These are phyloP conservation scores for Cucurbita pepo DNA, from an alignment of 306 rosid species.

Conservation along the genomic window DNA sequence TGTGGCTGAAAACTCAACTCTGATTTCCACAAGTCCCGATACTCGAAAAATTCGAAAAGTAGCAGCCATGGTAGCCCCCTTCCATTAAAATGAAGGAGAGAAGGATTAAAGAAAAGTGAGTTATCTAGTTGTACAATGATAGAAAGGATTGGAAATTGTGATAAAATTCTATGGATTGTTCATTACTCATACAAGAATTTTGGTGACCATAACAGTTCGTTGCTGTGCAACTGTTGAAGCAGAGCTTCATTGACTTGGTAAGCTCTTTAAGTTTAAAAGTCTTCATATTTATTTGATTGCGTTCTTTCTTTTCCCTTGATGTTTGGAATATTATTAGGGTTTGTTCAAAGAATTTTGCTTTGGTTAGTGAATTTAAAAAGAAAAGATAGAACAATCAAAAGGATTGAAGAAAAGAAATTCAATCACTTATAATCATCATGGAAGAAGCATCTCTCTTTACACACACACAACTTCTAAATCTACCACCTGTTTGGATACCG, in stretches of 20 bases:
- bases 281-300: not conserved
- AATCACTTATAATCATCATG: not conserved
- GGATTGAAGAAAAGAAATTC: not conserved
- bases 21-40: not conserved
- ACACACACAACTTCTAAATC: not conserved
- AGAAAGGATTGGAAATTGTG: not conserved
- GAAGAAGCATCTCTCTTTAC: not conserved
- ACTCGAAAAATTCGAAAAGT: not conserved
- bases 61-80: not conserved
- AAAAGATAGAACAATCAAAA: not conserved
- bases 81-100: not conserved
- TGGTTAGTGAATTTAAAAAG: not conserved
- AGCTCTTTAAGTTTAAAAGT: not conserved
- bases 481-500: not conserved
- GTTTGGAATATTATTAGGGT: not conserved
- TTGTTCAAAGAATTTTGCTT: not conserved
- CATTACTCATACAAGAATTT: not conserved
- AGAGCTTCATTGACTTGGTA: not conserved
- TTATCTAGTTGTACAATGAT: not conserved
- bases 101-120: not conserved
- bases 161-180: not conserved
- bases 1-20: not conserved
- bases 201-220: not conserved
- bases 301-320: not conserved
- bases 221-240: conserved; percentile 1